These are phyloP conservation scores for Exsudoporus frostii DNA, from an alignment of 768 basidiomycete species.

Conservation along the genomic window DNA sequence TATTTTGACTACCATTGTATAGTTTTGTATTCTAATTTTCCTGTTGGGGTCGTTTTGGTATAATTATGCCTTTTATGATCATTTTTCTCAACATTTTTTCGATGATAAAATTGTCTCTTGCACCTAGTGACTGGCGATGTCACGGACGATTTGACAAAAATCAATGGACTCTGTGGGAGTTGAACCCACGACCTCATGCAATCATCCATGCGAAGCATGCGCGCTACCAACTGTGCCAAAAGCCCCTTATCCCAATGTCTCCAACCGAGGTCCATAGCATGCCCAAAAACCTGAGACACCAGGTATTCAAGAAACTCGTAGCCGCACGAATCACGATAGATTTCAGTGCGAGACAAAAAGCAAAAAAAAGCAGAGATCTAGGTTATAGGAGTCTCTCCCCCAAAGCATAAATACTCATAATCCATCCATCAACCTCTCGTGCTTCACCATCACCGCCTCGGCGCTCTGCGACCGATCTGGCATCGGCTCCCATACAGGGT, in stretches of 20 bases:
- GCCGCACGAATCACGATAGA: too few species aligned
- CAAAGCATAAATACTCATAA: slow-evolving; percentile 11
- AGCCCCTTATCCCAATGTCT: slow-evolving; percentile 27
- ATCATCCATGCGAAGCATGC: slow-evolving; percentile 49
- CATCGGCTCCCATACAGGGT: slow-evolving; percentile 94
- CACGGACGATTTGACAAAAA: not conserved
- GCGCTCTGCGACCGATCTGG: slow-evolving; percentile 55
- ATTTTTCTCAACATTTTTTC: too few species aligned
- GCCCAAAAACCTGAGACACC: not conserved
- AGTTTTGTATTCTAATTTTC: too few species aligned
- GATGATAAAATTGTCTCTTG: too few species aligned
- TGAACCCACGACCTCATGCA: slow-evolving; percentile 60
- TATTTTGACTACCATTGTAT: too few species aligned
- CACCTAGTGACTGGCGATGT: too few species aligned
- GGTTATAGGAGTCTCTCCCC: not conserved
- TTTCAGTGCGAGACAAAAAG: not conserved
- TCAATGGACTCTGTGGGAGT: slow-evolving; percentile 39
- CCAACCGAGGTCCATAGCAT: rapidly evolving
- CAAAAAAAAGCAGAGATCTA: slow-evolving; percentile 9
- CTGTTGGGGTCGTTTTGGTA: too few species aligned
- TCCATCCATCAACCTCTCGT: slow-evolving; percentile 47
- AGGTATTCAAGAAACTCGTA: too few species aligned
- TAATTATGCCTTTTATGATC: too few species aligned
- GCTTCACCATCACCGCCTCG: slow-evolving; percentile 67
- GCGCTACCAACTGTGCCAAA: slow-evolving; percentile 62